Base-by-base conservation (phyloP, 179 eudicot species). In the Silene noctiflora region DNA sequence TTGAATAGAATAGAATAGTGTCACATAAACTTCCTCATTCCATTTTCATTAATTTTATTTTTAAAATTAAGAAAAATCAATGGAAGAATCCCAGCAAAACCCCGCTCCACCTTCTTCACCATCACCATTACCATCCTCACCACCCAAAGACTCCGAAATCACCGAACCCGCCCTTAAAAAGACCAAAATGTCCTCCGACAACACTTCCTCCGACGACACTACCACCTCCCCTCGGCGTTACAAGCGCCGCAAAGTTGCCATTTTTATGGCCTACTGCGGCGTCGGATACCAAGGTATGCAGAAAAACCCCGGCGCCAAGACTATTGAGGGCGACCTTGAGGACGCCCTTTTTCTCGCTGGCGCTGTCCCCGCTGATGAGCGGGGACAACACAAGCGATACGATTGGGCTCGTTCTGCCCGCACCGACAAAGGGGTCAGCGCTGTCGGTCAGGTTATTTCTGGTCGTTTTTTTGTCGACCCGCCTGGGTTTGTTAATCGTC, bases 211-310 rank as follows among this genome's bases (percentile, higher is more conserved):
- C 85, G 87, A 84, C 14, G 85, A 81, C 65, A 33, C 6, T 5
- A 4, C 11, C 46, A 31, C 9, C 76, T 19, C 81, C 10, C 85
- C 79, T 8, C 77, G 31, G 33, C 82, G 85, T 0, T 91, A 85
- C 84, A 93, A 93, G 67, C 94, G 96, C 75, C 94, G 96, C 55
- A 94, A 92, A 63, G 76, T 94, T 9, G 98, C 98, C 12, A 89
- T 94, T 4, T 87, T 92, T 81, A 89, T 94, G 82, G 98, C 93
- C 20, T 94, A 92, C 81, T 91, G 96, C 78, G 98, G 97, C 81
- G 94, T 87, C 0, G 97, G 97, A 16, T 94, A 94, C 86, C 96
- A 92, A 72, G 98, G 98, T 0, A 94, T 94, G 98, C 98, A 94
- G 31, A 94, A 88, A 35, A 94, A 94, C 80, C 97, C 97, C 7